Conservation (phyloP, 1,284 basidiomycete genomes). For the Boletus sp. region DNA sequence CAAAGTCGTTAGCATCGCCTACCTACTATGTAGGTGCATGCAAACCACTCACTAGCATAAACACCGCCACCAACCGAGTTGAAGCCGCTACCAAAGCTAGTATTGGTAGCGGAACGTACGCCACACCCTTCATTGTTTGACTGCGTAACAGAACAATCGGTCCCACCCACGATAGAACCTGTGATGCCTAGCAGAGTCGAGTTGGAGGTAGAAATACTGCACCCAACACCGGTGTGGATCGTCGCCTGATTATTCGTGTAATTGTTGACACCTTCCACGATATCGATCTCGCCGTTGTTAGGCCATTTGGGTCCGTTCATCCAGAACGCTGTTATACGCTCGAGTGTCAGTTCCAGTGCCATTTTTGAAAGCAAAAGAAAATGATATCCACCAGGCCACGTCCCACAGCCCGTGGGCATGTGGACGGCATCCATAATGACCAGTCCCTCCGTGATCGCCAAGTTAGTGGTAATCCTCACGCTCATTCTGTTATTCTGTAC, state of each 20-base stretch:
- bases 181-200: constrained; percentile 48
- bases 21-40: neutral
- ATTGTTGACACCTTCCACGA: constrained; percentile 78
- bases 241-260: constrained; percentile 79
- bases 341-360: constrained; percentile 21
- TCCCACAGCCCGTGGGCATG: constrained; percentile 87
- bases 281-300: constrained; percentile 76
- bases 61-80: constrained; percentile 74
- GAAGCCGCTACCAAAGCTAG: constrained; percentile 64
- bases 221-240: constrained; percentile 73
- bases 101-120: constrained; percentile 46
- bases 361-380: constrained; percentile 21
- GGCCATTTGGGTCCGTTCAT: constrained; percentile 72
- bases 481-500: constrained; percentile 66
- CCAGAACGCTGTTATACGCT: constrained; percentile 43
- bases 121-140: constrained; percentile 74
- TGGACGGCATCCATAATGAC: constrained; percentile 83
- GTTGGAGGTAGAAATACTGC: constrained; percentile 54
- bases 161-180: constrained; percentile 61
- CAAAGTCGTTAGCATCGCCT: constrained; percentile 6
- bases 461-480: constrained; percentile 70
- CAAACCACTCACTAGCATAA: constrained; percentile 63
- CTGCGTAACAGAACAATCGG: constrained; percentile 63
- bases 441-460: constrained; percentile 57
- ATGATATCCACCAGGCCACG: constrained; percentile 63